Base-by-base conservation (phyloP, 306 rosid genomes). In the Dryas drummondii region DNA sequence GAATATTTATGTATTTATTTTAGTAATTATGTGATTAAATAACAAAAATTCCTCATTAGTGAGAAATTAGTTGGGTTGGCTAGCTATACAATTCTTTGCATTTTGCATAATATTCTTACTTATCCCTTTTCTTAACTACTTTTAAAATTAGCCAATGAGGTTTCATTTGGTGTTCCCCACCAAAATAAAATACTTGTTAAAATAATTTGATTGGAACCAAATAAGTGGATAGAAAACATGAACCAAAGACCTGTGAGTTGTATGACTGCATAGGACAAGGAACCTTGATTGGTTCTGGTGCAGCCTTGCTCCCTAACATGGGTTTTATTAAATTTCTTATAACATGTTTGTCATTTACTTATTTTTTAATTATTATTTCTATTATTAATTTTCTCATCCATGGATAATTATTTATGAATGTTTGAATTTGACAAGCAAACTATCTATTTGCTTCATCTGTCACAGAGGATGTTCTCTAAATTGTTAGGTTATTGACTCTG, bases 221-320 rank as follows among this genome's bases (percentile, higher is more conserved):
- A 14, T 27, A 75, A 45, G 72, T 22, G 19, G 9, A 53, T 4
- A 61, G 27, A 69, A 77, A 56, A 48, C 79, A 66, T 66, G 57
- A 73, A 74, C 59, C 75, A 76, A 63, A 66, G 44, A 27, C 15
- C 40, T 65, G 78, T 65, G 83, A 82, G 75, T 73, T 69, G 75
- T 71, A 83, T 71, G 84, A 84, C 81, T 78, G 72, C 66, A 75
- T 37, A 64, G 27, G 87, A 88, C 93, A 86, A 86, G 50, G 19
- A 74, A 48, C 79, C 75, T 82, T 77, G 87, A 79, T 76, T 67
- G 56, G 77, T 83, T 75, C 66, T 78, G 89, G 75, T 79, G 83
- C 78, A 55, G 48, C 70, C 66, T 22, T 83, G 87, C 85, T 81
- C 80, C 88, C 93, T 87, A 76, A 87, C 90, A 88, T 74, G 88